Base-by-base conservation (phyloP, 1,284 basidiomycete genomes). In the Anthracocystis setariae region DNA sequence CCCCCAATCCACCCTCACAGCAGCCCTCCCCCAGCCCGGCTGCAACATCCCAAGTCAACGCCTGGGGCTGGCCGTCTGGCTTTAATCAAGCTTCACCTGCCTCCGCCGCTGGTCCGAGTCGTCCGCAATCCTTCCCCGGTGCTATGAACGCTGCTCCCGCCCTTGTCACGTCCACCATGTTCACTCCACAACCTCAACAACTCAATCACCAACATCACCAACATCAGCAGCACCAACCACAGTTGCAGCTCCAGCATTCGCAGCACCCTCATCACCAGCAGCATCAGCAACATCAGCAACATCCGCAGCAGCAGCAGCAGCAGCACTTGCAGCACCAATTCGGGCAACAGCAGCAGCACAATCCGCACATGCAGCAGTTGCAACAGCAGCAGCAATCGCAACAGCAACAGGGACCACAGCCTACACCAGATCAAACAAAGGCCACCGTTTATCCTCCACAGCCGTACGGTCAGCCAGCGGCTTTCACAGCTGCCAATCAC, bases 1-100 rank as follows among this genome's bases (percentile, higher is more conserved):
- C 58, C 48, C 54, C 62, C 24, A 60, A 68, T 21, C 60, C 55
- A 7, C 32, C 53, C 18, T 56, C 46, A 7, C 69, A 53, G n/a
- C 44, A 51, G 43, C 47, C 47, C 13, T 64, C 61, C 17, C 50
- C 63, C 5, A 62, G 48, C 56, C 57, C 58, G 18, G 58, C 44
- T 23, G 51, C 46, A 12, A 59, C 60, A 23, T 45, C 58, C 24
- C 71, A 64, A 47, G 65, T 73, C 57, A 73, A 73, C 66, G 71
- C 71, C 21, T 73, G 71, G 71, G 71, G 71, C 40, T 73, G 71
- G 71, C 71, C 71, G 17, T 69, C 71, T 10, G 62, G 61, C 25
- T 73, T 73, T 48, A 67, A 59, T 54, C 60, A 71, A 23, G 46
- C 57, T 42, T 61, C 68, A n/a, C 62, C 56, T 25, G 59, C 54